phyloP scores from a whole-genome alignment of 768 basidiomycete genomes.

The Tylopilus balloui region DNA sequence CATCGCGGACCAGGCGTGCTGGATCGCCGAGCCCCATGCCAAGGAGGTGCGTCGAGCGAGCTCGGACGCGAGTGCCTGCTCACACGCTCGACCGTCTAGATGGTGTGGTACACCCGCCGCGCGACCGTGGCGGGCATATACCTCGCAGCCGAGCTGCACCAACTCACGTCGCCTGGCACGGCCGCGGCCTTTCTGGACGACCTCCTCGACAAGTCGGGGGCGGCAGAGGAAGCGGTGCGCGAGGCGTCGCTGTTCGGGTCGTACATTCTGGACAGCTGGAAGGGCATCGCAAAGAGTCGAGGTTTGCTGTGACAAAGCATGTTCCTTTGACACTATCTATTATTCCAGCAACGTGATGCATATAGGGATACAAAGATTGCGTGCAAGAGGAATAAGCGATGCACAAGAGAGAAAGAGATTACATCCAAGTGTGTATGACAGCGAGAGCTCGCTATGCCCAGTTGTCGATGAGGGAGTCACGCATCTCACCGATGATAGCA shows the following conservation, averaged over 20 bases:
- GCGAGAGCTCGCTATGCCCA: constrained; percentile 52
- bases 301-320: constrained; percentile 39
- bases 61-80: neutral
- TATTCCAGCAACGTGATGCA: constrained; percentile 14
- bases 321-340: constrained; percentile 9
- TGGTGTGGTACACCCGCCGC: constrained; percentile 69
- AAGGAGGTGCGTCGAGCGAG: constrained; percentile 46
- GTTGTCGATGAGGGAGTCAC: constrained; percentile 86
- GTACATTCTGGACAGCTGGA: constrained; percentile 68
- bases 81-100: constrained; percentile 34
- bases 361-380: constrained; percentile 19
- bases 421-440: constrained; percentile 4
- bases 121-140: constrained; percentile 65
- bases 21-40: constrained; percentile 47
- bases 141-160: constrained; percentile 76
- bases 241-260: constrained; percentile 53
- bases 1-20: constrained; percentile 71
- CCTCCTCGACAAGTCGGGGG: constrained; percentile 49
- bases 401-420: too few species aligned
- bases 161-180: constrained; percentile 71
- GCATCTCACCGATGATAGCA: constrained; percentile 88
- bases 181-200: constrained; percentile 61
- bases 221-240: constrained; percentile 42
- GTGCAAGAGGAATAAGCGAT: constrained; percentile 2
- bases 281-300: constrained; percentile 64